Base-by-base conservation (phyloP, 768 basidiomycete species). In the Collybia sp. region DNA sequence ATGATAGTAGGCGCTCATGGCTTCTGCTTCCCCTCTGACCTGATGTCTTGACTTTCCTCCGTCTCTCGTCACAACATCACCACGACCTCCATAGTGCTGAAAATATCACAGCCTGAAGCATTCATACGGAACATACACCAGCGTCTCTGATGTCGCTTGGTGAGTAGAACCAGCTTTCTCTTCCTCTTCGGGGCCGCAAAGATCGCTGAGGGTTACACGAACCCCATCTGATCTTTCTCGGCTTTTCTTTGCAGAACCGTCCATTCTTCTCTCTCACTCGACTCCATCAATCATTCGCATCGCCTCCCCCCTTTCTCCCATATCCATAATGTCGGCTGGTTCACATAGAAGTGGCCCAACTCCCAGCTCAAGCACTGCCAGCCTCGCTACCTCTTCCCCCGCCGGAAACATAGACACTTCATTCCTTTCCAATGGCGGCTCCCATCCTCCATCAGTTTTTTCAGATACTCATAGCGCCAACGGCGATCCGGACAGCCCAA, bases 1-100 rank as follows among this genome's bases (percentile, higher is more conserved):
- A 53, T 52, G 42, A 48, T 31, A 38, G 38, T 42, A 45, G 42
- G 34, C 39, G 37, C 34, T 52, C 47, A 52, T 53, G 51, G 48
- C 37, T 42, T 42, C 42, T 56, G 44, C 42, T 52, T 53, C 44
- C 43, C 46, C 56, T 53, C 44, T 49, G 49, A 58, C 51, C 50
- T 55, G 53, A 64, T 62, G 63, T 49, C 55, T 56, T 62, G 57
- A 61, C 55, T 49, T 41, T 11, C 20, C 44, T 17, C 40, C 42
- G 42, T 19, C 30, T 42, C 45, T 42, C 40, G 19, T 41, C 40
- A 32, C 34, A 45, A 30, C 36, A 48, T 49, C 35, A 33, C 40
- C 30, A 30, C 16, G 32, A 19, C 19, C 40, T 19, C 12, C 33
- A 6, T 16, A n/a, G 42, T n/a, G 25, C 25, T 25, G 25, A 25